phyloP scores from a whole-genome alignment of 148 eudicot genomes.

The Vaccinium macrocarpon region DNA sequence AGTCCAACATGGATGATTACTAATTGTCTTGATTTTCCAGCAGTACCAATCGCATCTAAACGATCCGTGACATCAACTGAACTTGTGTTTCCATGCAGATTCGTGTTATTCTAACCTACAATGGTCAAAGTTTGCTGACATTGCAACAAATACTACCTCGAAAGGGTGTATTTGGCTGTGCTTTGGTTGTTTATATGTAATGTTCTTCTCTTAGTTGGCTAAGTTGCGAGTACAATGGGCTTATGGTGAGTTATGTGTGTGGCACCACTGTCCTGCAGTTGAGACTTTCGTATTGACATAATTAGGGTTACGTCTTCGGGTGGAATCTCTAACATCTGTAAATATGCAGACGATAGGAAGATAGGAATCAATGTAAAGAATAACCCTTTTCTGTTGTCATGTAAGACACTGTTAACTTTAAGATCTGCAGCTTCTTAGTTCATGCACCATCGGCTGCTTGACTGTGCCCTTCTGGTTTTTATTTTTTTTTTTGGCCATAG shows the following conservation, averaged over 20 bases:
- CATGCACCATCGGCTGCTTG: background rate
- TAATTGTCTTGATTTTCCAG: background rate
- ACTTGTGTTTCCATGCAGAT: background rate
- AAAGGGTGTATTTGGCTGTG: slow-evolving; percentile 3
- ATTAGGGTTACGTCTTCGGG: slow-evolving; percentile 10
- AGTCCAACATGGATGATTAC: background rate
- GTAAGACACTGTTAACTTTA: background rate
- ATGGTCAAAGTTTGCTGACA: background rate
- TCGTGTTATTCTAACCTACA: slow-evolving; percentile 5
- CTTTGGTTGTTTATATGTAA: slow-evolving; percentile 11
- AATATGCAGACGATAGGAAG: slow-evolving; percentile 6
- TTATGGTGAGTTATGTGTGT: background rate
- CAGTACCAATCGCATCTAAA: background rate
- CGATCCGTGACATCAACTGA: background rate
- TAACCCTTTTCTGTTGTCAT: background rate
- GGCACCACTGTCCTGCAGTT: background rate
- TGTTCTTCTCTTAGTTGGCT: slow-evolving; percentile 4
- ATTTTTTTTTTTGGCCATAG: background rate
- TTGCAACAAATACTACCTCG: background rate
- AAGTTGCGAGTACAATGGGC: background rate
- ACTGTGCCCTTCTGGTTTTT: background rate
- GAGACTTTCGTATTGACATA: background rate
- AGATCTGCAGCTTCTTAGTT: slow-evolving; percentile 7
- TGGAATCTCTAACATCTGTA: slow-evolving; percentile 12
- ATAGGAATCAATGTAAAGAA: slow-evolving; percentile 10